Percentiles rank a stretch among this genome's conserved stretches.
These are phyloP conservation scores for Mycena haematopus DNA, from an alignment of 768 basidiomycete genomes.

Conservation along the genomic window DNA sequence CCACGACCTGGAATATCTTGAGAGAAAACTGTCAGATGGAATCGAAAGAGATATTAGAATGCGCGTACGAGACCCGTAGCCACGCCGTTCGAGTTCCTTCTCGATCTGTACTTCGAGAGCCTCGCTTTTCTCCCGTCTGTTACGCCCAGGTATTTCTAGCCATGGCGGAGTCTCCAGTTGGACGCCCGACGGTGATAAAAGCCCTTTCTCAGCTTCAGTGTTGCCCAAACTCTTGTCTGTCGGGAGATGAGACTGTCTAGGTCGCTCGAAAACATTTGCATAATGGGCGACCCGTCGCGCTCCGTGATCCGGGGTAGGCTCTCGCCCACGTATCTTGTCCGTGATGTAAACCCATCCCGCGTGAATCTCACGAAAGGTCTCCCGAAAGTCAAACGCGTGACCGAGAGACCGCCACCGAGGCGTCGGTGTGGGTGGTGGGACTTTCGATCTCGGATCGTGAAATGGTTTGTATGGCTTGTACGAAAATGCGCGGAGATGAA, in stretches of 20 bases:
- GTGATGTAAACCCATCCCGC: slow-evolving; percentile 63
- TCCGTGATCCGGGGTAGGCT: slow-evolving; percentile 54
- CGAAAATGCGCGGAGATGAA: slow-evolving; percentile 76
- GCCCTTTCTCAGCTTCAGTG: slow-evolving; percentile 24
- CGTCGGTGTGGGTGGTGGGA: slow-evolving; percentile 46
- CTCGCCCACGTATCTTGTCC: slow-evolving; percentile 58
- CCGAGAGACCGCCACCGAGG: slow-evolving; percentile 62
- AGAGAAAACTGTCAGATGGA: neutral
- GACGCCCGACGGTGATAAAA: slow-evolving; percentile 13
- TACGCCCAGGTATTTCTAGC: slow-evolving; percentile 37
- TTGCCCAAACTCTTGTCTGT: slow-evolving; percentile 5
- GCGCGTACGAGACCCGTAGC: slow-evolving; percentile 47
- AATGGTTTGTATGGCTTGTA: slow-evolving; percentile 64
- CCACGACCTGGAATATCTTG: slow-evolving; percentile 33
- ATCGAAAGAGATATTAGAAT: neutral
- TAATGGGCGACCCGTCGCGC: slow-evolving; percentile 52
- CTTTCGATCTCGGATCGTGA: slow-evolving; percentile 37
- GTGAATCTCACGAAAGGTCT: slow-evolving; percentile 70
- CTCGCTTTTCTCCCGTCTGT: slow-evolving; percentile 57
- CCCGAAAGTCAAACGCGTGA: slow-evolving; percentile 73
- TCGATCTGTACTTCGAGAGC: slow-evolving; percentile 59
- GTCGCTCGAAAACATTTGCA: slow-evolving; percentile 50
- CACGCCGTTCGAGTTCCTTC: slow-evolving; percentile 56
- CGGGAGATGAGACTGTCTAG: slow-evolving; percentile 34
- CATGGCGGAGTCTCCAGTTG: slow-evolving; percentile 9